These are phyloP conservation scores for Inga laurina DNA, from an alignment of 306 rosid species.

Conservation along the genomic window DNA sequence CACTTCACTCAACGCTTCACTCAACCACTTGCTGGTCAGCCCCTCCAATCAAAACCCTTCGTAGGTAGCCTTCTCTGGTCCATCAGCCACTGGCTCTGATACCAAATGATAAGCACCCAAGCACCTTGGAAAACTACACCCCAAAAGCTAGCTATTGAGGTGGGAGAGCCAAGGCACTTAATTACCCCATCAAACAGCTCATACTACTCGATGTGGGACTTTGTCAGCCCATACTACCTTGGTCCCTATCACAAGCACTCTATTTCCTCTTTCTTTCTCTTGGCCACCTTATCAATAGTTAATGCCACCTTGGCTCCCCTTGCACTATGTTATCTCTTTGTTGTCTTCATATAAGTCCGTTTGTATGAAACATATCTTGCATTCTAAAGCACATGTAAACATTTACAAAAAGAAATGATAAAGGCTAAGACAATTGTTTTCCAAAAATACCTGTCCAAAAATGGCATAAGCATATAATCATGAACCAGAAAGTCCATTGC, in stretches of 20 bases:
- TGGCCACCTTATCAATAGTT: neutral
- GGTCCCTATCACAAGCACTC: neutral
- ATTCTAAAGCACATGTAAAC: neutral
- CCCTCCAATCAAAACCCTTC: no score
- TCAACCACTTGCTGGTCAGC: no score
- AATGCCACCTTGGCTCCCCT: neutral
- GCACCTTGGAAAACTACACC: no score
- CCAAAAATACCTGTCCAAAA: constrained; percentile 75
- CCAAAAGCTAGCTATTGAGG: no score
- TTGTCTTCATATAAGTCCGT: neutral
- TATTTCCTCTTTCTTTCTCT: neutral
- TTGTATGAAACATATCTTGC: neutral
- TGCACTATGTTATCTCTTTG: neutral
- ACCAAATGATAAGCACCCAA: no score
- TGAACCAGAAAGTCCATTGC: constrained; percentile 90
- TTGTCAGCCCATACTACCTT: no score
- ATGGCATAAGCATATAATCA: constrained; percentile 93
- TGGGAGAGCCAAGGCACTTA: no score
- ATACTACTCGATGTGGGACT: no score
- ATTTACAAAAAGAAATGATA: neutral
- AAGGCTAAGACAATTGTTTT: neutral
- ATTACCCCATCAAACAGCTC: no score
- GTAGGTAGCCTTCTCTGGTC: no score
- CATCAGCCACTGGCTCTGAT: no score
- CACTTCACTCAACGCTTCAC: no score